These are phyloP conservation scores for Pyrenophora graminea DNA, from an alignment of 2,329 filamentous ascomycete genomes.

Conservation along the genomic window DNA sequence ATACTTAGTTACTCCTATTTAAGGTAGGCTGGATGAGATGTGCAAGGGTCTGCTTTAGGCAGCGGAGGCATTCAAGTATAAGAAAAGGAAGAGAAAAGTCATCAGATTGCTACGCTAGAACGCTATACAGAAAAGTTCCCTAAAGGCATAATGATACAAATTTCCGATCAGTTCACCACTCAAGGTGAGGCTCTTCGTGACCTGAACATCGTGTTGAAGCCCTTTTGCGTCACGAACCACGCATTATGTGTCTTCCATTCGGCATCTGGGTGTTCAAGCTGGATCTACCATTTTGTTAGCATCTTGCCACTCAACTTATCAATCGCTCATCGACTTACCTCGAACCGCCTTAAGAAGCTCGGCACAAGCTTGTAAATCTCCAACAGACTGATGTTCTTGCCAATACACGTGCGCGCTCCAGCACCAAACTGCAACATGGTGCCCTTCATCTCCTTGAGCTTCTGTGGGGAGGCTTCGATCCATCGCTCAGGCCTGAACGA, in stretches of 20 bases:
- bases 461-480: conserved; percentile 58
- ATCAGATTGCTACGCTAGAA: conserved; percentile 4
- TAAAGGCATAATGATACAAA: background rate
- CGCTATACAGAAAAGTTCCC: background rate
- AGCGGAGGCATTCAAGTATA: too few relatives aligned
- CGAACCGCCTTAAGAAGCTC: conserved; percentile 66
- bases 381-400: conserved; percentile 57
- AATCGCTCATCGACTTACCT: conserved; percentile 39
- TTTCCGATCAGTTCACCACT: background rate
- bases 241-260: conserved; percentile 58
- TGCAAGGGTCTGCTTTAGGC: too few relatives aligned
- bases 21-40: too few relatives aligned
- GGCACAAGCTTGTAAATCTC: conserved; percentile 59
- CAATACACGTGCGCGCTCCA: conserved; percentile 69
- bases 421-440: conserved; percentile 76
- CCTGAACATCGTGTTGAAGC: conserved; percentile 52
- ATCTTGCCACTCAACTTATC: background rate
- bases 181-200: conserved; percentile 20
- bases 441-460: conserved; percentile 68
- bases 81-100: too few relatives aligned
- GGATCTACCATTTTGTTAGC: conserved; percentile 24
- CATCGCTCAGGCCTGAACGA: conserved; percentile 71
- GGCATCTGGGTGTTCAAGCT: conserved; percentile 45
- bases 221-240: conserved; percentile 57
- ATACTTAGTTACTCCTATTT: too few relatives aligned